These are phyloP conservation scores for Lepiota venenata DNA, from an alignment of 768 basidiomycete genomes.

Conservation along the genomic window DNA sequence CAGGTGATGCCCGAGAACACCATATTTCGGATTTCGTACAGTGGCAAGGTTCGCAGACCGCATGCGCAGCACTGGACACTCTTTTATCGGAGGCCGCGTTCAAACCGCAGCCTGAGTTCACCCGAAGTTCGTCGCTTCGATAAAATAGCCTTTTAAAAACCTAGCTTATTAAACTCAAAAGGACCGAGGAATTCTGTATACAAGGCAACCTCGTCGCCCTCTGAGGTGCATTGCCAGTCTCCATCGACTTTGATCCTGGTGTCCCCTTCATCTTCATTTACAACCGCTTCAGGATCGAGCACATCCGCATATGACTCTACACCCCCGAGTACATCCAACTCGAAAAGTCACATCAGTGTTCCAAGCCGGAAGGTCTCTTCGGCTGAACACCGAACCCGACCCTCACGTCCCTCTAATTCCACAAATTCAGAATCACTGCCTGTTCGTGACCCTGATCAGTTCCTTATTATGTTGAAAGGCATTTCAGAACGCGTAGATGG, in stretches of 20 bases:
- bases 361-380: neutral
- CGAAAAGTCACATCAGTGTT: neutral
- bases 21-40: constrained; percentile 15
- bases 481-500: constrained; percentile 32
- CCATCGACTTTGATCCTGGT: neutral
- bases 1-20: neutral
- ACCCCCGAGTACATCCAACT: neutral
- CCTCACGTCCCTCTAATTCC: constrained; percentile 1
- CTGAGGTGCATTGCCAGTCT: neutral
- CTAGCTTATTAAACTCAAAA: neutral
- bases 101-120: neutral
- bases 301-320: neutral
- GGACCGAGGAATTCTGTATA: neutral
- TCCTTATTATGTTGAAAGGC: constrained; percentile 31
- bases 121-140: constrained; percentile 2
- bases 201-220: neutral
- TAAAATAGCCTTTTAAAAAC: neutral
- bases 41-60: constrained; percentile 22
- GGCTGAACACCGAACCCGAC: constrained; percentile 1
- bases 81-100: constrained; percentile 16
- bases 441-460: constrained; percentile 18
- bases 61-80: constrained; percentile 18
- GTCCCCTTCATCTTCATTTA: constrained; percentile 1
- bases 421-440: neutral
- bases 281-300: neutral